These are phyloP conservation scores for Ogataea pilisensis DNA, from an alignment of 805 yeast genomes.

Conservation along the genomic window DNA sequence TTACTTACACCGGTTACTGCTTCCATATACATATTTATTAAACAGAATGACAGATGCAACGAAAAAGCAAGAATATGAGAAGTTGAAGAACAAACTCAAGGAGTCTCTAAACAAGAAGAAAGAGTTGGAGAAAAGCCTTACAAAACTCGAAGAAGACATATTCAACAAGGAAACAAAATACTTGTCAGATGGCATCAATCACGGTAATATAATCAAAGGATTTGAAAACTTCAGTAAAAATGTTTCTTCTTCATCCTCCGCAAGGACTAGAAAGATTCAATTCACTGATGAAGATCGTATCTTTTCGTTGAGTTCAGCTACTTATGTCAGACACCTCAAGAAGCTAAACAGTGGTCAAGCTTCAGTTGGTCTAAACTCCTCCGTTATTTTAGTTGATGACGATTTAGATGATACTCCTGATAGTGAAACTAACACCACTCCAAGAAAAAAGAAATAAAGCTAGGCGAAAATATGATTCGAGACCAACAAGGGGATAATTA, in stretches of 20 bases:
- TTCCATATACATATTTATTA: not conserved
- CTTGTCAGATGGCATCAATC: slow-evolving; percentile 58
- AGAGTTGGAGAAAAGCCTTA: slow-evolving; percentile 59
- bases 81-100: slow-evolving; percentile 61
- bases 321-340: slow-evolving; percentile 59
- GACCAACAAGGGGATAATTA: too few relatives aligned
- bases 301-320: slow-evolving; percentile 70
- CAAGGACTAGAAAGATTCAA: slow-evolving; percentile 44
- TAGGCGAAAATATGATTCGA: too few relatives aligned
- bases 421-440: slow-evolving; percentile 17
- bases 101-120: slow-evolving; percentile 59
- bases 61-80: slow-evolving; percentile 50
- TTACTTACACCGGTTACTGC: too few relatives aligned
- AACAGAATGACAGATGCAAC: slow-evolving; percentile 13
- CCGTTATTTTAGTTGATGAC: slow-evolving; percentile 12
- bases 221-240: slow-evolving; percentile 72
- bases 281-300: slow-evolving; percentile 75
- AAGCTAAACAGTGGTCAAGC: slow-evolving; percentile 36
- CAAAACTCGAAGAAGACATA: slow-evolving; percentile 68
- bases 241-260: slow-evolving; percentile 23
- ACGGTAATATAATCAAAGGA: slow-evolving; percentile 87
- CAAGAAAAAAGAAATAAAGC: slow-evolving; percentile 13
- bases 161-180: slow-evolving; percentile 76
- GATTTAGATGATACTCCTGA: slow-evolving; percentile 19
- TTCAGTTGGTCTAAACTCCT: slow-evolving; percentile 12